These are phyloP conservation scores for Geranium brycei DNA, from an alignment of 345 rosid species.

Conservation along the genomic window DNA sequence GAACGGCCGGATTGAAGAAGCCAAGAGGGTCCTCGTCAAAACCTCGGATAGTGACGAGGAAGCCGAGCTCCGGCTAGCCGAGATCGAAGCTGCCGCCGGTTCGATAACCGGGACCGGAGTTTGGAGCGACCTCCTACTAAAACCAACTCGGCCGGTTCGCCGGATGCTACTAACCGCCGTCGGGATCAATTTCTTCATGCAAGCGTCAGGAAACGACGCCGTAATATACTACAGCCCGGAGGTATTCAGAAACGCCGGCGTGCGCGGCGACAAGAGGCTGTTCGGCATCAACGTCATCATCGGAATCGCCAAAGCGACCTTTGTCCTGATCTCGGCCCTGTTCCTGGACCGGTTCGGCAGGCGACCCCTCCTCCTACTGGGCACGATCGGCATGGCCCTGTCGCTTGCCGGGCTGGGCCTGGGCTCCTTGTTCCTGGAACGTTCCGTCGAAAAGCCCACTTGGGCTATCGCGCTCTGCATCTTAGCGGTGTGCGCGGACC, in stretches of 20 bases:
- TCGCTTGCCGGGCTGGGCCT: not conserved
- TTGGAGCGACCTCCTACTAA: not conserved
- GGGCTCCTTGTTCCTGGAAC: not conserved
- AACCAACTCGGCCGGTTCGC: not conserved
- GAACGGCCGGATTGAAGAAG: not conserved
- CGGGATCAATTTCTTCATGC: constrained; percentile 21
- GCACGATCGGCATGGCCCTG: not conserved
- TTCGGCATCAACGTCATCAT: not conserved
- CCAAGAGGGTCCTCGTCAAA: not conserved
- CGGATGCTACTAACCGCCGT: not conserved
- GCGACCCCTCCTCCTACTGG: not conserved
- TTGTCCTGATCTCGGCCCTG: not conserved
- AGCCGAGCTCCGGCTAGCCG: not conserved
- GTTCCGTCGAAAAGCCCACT: constrained; percentile 18
- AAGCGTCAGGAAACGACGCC: constrained; percentile 25
- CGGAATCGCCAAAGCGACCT: not conserved
- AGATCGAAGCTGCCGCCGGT: not conserved
- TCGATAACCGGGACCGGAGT: not conserved
- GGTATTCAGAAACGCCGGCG: not conserved
- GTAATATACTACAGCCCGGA: constrained; percentile 14
- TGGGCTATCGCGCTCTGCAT: constrained; percentile 37
- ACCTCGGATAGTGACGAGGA: not conserved
- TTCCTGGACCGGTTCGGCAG: not conserved
- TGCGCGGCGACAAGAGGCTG: not conserved
- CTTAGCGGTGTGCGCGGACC: constrained; percentile 34